Percentiles rank a stretch among this genome's conserved stretches.
Evolutionary conservation across 139 green algal species (phyloP).

Genomic region (Haematococcus lacustris): DNA sequence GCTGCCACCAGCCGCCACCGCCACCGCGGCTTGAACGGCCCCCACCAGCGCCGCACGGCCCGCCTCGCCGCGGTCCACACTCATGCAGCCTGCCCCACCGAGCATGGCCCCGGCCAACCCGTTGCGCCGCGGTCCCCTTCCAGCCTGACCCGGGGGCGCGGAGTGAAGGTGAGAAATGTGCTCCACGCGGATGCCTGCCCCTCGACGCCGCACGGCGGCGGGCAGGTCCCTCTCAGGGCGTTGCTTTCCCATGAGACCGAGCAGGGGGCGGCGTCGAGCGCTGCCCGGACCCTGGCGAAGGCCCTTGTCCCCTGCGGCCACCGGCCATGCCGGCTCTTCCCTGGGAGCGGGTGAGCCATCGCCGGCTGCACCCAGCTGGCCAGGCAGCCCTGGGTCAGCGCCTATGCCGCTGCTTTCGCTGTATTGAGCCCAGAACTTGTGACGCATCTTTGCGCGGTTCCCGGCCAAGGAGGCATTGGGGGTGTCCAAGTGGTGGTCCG

Average conservation of each 20-base stretch:
- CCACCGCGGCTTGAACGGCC: no score
- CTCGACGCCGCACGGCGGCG: neutral
- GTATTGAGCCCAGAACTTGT: conserved; percentile 20
- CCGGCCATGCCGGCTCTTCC: neutral
- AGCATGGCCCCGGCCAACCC: no score
- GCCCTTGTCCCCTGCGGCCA: neutral
- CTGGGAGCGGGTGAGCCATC: no score
- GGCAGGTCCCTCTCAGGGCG: no score
- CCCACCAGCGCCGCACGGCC: no score
- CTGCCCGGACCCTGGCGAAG: neutral
- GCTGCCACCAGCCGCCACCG: no score
- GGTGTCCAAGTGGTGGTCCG: neutral
- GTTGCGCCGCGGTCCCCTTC: no score
- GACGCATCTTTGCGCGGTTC: conserved; percentile 22
- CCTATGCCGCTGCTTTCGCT: neutral
- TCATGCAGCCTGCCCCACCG: no score
- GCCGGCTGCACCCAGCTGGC: neutral
- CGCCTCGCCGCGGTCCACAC: no score
- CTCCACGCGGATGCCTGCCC: conserved; percentile 5
- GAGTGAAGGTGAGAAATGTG: neutral
- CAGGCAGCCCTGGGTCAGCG: neutral
- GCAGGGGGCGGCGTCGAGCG: no score
- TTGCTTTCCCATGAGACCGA: no score
- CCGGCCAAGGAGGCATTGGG: conserved; percentile 13
- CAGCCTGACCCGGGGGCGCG: no score